Evolutionary conservation across 768 basidiomycete species (phyloP).

Genomic region (Termitomyces titanicus): DNA sequence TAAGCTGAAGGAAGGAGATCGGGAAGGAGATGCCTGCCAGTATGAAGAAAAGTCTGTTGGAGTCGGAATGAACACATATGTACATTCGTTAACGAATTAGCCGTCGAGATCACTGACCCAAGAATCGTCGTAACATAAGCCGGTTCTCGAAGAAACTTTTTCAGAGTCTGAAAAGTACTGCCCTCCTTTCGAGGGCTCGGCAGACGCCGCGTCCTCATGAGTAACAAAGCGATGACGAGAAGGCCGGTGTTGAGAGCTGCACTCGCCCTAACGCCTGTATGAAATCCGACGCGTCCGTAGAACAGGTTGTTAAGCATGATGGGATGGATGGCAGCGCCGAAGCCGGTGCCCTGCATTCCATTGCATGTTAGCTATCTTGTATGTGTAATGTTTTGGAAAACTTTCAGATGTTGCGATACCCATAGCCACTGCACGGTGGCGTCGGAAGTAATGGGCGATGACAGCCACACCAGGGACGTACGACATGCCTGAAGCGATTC

Average conservation of each 20-base stretch:
- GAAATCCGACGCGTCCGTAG: conserved; percentile 49
- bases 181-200: conserved; percentile 27
- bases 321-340: conserved; percentile 59
- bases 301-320: conserved; percentile 60
- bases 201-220: conserved; percentile 39
- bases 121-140: conserved; percentile 39
- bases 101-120: conserved; percentile 24
- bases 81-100: background rate
- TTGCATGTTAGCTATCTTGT: background rate
- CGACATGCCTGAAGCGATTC: conserved; percentile 42
- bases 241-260: conserved; percentile 10
- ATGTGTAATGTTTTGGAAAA: background rate
- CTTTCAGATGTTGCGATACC: conserved; percentile 42
- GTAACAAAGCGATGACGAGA: conserved; percentile 8
- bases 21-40: conserved; percentile 44
- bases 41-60: conserved; percentile 29
- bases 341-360: conserved; percentile 37
- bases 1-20: conserved; percentile 47
- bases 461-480: conserved; percentile 46
- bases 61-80: background rate
- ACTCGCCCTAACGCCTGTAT: conserved; percentile 38
- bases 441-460: conserved; percentile 46
- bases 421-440: conserved; percentile 43
- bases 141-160: conserved; percentile 35
- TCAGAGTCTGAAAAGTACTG: conserved; percentile 24